Base-by-base conservation (phyloP, 2,329 filamentous ascomycete genomes). In the Nemania sp. region DNA sequence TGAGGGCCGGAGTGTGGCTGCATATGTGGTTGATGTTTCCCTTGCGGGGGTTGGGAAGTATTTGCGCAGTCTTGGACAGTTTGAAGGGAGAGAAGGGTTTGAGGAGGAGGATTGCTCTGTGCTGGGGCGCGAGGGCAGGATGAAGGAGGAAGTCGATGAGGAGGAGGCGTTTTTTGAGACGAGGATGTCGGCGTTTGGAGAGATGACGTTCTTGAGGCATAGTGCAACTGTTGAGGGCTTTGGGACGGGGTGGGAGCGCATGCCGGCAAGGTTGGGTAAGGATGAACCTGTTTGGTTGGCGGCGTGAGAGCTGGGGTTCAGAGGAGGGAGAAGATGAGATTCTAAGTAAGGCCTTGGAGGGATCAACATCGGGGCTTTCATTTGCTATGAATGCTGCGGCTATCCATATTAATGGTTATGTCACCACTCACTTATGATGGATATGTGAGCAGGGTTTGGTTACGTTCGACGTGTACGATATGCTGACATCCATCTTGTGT, bases 21-120 rank as follows among this genome's bases (percentile, higher is more conserved):
- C 75, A 0, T 84, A 78, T 65, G 64, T 73, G n/a, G 76, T 84
- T 0, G 70, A 80, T 23, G 80, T 83, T 1, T 82, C 79, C 6
- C 70, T 85, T 2, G 81, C 79, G 0, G 80, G 77, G 1, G 73
- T 75, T 2, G 79, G 78, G 77, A 81, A 78, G 60, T 84, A 83
- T 63, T 63, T 84, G 31, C 70, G 78, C 23, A 80, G 78, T 24
- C 61, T 85, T 12, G 81, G 81, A 0, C 80, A 80, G 52, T 77
- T 75, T 56, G 66, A 71, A 3, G 77, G 72, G 0, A 62, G 59
- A 1, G 68, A 60, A 2, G 79, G 79, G 0, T 83, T 82, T 37
- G 61, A 73, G 2, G 63, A 63, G 4, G 59, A 51, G 9, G 69
- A 75, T 52, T 49, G 11, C 2, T 34, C 37, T 3, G 23, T 48